Evolutionary conservation across 2,329 filamentous ascomycete species (phyloP), one percentile per base, ranked within the genome.

Genomic region (Rachicladosporium sp.): DNA sequence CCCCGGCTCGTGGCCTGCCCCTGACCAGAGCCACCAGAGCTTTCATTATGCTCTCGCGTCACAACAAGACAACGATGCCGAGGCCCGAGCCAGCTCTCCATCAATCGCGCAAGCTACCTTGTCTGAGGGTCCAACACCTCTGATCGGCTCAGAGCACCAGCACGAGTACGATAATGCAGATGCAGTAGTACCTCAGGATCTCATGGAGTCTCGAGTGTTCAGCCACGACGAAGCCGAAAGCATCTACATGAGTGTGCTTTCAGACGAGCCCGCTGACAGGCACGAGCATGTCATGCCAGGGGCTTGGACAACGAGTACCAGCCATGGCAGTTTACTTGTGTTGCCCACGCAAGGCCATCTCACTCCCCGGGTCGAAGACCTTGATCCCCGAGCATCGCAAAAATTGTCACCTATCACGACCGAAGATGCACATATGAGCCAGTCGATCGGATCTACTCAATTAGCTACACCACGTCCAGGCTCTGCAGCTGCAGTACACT

Each of bases 191-290:
- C 10, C 30, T n/a, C 44, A 52, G n/a, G 54, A 54, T n/a, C 44
- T 61, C 48, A 37, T 59, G 9, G 50, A 63, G 45, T 89, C 84
- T 4, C 78, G 74, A 31, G 54, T 87, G 1, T 89, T 82, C 52
- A 85, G 75, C 29, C 82, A 86, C 43, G 81, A 86, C 45, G 82
- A 89, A 46, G 83, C 82, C 0, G 78, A 85, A 53, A 91, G 85
- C 57, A 83, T 93, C 78, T 93, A 91, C 51, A 80, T 87, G 78
- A 89, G 76, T 52, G 76, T 73, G 8, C 15, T 19, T 19, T 19
- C 15, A 12, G 6, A 46, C 38, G 13, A 44, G 46, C 23, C 34
- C 8, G 50, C 15, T 49, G 46, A 38, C 23, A 37, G 41, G 4
- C 43, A 40, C 19, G 46, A n/a, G 10, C 30, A n/a, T 35, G 38